Evolutionary conservation across 305 asterid species (phyloP).

Genomic region (Petunia hybrid): DNA sequence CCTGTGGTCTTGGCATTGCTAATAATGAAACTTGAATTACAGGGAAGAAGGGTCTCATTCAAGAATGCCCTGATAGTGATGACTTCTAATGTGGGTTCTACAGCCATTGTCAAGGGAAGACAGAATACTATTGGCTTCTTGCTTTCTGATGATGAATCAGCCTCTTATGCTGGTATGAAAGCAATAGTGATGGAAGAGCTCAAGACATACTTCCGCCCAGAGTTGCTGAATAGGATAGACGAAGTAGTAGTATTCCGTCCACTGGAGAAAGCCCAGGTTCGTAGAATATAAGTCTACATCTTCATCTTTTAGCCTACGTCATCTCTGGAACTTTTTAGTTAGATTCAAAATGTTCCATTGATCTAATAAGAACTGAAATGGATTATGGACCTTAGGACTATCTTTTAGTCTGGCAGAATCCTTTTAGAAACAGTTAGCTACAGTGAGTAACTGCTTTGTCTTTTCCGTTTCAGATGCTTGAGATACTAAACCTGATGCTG

Average conservation of each 20-base stretch:
- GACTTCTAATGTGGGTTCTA: constrained; percentile 97
- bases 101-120: constrained; percentile 86
- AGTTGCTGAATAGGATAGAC: constrained; percentile 90
- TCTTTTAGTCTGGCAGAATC: not conserved
- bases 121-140: constrained; percentile 73
- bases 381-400: not conserved
- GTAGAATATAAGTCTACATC: constrained; percentile 25
- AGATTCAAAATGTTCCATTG: not conserved
- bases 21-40: constrained; percentile 31
- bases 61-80: constrained; percentile 87
- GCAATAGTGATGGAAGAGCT: constrained; percentile 88
- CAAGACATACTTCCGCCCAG: constrained; percentile 91
- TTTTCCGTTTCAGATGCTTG: constrained; percentile 69
- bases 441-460: not conserved
- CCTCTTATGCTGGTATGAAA: constrained; percentile 89
- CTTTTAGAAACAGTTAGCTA: not conserved
- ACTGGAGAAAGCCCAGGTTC: constrained; percentile 93
- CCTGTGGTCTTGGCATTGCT: not conserved
- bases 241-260: constrained; percentile 97
- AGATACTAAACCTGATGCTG: constrained; percentile 79
- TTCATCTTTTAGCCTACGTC: not conserved
- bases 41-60: constrained; percentile 98
- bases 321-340: not conserved
- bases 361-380: constrained; percentile 24
- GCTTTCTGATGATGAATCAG: constrained; percentile 54